phyloP scores from a whole-genome alignment of 2,329 filamentous ascomycete species.

The Aureobasidium vineae region DNA sequence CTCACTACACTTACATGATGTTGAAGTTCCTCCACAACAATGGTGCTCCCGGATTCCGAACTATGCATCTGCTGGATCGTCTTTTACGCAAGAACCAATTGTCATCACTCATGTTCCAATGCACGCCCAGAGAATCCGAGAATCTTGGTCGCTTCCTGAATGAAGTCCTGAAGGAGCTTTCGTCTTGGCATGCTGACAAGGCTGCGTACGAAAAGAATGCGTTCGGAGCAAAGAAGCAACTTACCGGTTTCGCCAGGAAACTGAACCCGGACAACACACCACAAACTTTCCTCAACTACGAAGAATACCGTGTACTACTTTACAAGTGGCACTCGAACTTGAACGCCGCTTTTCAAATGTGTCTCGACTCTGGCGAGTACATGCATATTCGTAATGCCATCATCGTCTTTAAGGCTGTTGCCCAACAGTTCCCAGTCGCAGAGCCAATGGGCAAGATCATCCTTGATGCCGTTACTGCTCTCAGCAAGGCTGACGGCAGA shows the following conservation, averaged over 20 bases:
- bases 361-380: slow-evolving; percentile 81
- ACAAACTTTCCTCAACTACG: slow-evolving; percentile 71
- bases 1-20: slow-evolving; percentile 84
- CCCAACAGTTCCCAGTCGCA: slow-evolving; percentile 80
- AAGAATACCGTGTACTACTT: slow-evolving; percentile 79
- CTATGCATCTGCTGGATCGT: slow-evolving; percentile 77
- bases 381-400: slow-evolving; percentile 98
- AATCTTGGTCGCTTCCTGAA: slow-evolving; percentile 90
- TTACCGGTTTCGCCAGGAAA: slow-evolving; percentile 75
- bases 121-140: slow-evolving; percentile 85
- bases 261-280: slow-evolving; percentile 68
- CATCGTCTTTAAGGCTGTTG: slow-evolving; percentile 76
- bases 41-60: slow-evolving; percentile 80
- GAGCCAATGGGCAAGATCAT: slow-evolving; percentile 78
- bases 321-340: slow-evolving; percentile 90
- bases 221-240: slow-evolving; percentile 61
- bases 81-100: slow-evolving; percentile 82
- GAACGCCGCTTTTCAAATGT: slow-evolving; percentile 74
- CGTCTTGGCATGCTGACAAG: slow-evolving; percentile 79
- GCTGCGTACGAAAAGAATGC: slow-evolving; percentile 78
- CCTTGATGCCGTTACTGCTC: slow-evolving; percentile 63
- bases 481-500: slow-evolving; percentile 60
- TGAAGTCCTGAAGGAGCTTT: slow-evolving; percentile 74
- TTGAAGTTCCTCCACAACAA: slow-evolving; percentile 83
- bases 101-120: slow-evolving; percentile 79